These are phyloP conservation scores for Beta lomatogona DNA, from an alignment of 179 eudicot genomes.

Conservation along the genomic window DNA sequence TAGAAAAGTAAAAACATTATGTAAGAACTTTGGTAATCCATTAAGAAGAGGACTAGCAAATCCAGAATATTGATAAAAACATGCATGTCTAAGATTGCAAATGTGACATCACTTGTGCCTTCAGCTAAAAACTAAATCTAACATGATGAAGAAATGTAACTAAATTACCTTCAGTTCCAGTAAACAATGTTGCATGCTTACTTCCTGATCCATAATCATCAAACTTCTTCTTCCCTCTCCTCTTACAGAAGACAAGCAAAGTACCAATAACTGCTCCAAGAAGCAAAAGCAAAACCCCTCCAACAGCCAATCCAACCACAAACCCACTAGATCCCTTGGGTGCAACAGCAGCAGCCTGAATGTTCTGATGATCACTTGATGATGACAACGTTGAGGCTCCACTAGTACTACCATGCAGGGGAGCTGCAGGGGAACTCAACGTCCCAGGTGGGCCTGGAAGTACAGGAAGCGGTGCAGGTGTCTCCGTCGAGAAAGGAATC, in stretches of 20 bases:
- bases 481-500: slow-evolving; percentile 29
- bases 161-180: slow-evolving; percentile 32
- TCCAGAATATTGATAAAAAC: background rate
- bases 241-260: slow-evolving; percentile 34
- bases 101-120: background rate
- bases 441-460: slow-evolving; percentile 28
- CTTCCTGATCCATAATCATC: slow-evolving; percentile 29
- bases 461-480: slow-evolving; percentile 25
- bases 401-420: slow-evolving; percentile 18
- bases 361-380: slow-evolving; percentile 34
- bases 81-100: background rate
- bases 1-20: background rate
- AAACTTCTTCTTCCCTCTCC: slow-evolving; percentile 26
- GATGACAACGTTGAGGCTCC: slow-evolving; percentile 18
- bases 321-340: slow-evolving; percentile 25
- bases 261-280: slow-evolving; percentile 30
- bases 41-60: background rate
- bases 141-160: background rate
- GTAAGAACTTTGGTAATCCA: background rate
- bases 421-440: slow-evolving; percentile 26
- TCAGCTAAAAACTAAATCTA: background rate
- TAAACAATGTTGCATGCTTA: slow-evolving; percentile 22
- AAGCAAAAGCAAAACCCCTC: slow-evolving; percentile 37
- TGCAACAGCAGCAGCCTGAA: slow-evolving; percentile 26
- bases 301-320: slow-evolving; percentile 39